Conservation (phyloP, 2,329 filamentous ascomycete genomes). For the Neopestalotiopsis clavispora region DNA sequence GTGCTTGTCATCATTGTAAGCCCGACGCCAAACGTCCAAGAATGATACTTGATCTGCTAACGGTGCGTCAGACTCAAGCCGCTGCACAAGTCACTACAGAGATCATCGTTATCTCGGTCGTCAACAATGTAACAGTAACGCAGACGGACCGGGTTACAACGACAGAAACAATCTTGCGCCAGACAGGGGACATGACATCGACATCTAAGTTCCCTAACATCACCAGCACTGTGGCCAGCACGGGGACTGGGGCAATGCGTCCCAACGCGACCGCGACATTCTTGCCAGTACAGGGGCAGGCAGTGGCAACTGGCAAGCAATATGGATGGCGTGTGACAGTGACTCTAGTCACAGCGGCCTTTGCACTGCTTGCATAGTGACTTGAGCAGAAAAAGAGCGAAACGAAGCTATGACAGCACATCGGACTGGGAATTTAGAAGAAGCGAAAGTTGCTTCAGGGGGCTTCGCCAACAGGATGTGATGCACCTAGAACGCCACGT, state of each 20-base stretch:
- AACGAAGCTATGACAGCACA: neutral
- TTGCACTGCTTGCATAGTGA: neutral
- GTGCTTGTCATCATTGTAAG: neutral
- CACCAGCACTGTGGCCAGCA: neutral
- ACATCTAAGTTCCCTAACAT: neutral
- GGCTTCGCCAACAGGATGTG: no score
- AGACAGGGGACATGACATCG: neutral
- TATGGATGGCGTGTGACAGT: neutral
- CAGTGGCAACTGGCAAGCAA: neutral
- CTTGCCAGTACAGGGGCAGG: neutral
- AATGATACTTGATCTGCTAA: neutral
- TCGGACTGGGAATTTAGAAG: neutral
- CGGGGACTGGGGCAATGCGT: conserved; percentile 2
- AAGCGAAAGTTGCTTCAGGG: neutral
- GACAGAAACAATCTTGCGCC: neutral
- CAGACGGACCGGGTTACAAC: conserved; percentile 6
- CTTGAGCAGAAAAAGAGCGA: neutral
- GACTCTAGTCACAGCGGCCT: neutral
- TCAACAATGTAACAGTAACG: conserved; percentile 9
- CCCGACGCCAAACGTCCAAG: neutral
- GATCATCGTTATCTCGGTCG: neutral
- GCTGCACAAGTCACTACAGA: conserved; percentile 1
- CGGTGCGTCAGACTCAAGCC: neutral
- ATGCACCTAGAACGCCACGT: no score
- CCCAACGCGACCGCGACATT: neutral